Evolutionary conservation across 2,329 filamentous ascomycete species (phyloP), one percentile per base, ranked within the genome.

Genomic region (Fusarium humuli): DNA sequence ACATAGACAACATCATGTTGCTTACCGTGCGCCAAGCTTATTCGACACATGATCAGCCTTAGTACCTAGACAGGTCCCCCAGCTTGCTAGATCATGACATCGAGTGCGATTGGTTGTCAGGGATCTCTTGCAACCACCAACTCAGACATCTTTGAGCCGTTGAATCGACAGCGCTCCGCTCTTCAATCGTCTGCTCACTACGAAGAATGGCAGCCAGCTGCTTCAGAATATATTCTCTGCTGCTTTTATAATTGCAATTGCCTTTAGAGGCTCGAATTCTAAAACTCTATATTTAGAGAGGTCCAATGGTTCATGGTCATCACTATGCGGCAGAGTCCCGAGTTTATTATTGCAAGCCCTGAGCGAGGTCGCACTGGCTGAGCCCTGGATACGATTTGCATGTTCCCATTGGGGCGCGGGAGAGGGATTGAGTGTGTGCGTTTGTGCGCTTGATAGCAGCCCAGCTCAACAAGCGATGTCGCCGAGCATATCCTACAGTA

Each of bases 401-500:
- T 48, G 54, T 49, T 71, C 60, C 56, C 50, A 70, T 74, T 63
- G 65, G 70, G 61, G 65, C 60, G 61, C 56, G 59, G 63, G 57
- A 53, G 30, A 57, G 42, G 57, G 52, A 56, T 45, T 68, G 48
- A 50, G 56, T 57, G 60, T 69, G 69, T 67, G 61, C 57, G 61
- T 59, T 67, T 57, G 54, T 71, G 68, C 57, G 68, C 45, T 45
- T 47, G 59, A 65, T 60, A 55, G 50, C 56, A 65, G 55, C 61
- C 60, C 67, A 71, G 55, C 61, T 70, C 63, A 71, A 65, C 59
- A 71, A 68, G 68, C 58, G 58, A 73, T 69, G 57, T 61, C 64
- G 58, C 57, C 46, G 60, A 62, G 61, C 56, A 61, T 61, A 59
- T 65, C 53, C 32, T 45, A 52, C 20, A 47, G 34, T 47, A 53